Percentiles rank a stretch among this genome's conserved stretches.
Evolutionary conservation across 257 asterid species (phyloP).

Genomic region (Dorcoceras hygrometricum): DNA sequence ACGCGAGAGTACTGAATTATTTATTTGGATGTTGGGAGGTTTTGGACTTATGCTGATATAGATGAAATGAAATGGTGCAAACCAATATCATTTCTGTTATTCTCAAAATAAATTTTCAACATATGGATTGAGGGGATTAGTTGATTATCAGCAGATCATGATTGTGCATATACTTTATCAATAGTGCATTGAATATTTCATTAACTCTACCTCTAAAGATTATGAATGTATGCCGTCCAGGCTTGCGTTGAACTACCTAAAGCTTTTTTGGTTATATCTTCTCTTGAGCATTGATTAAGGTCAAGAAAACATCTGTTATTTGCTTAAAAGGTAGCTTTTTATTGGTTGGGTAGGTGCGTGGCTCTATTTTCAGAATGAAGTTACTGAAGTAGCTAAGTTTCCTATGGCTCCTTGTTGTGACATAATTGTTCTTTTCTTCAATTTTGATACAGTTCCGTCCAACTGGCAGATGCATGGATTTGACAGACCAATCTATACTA

Average conservation of each 20-base stretch:
- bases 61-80: neutral
- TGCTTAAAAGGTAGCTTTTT: neutral
- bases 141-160: too few species aligned
- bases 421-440: slow-evolving; percentile 22
- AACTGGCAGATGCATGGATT: slow-evolving; percentile 99
- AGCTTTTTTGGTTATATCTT: too few species aligned
- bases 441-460: slow-evolving; percentile 84
- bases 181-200: neutral
- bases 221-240: too few species aligned
- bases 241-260: too few species aligned
- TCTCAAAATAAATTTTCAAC: neutral
- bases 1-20: neutral
- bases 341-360: neutral
- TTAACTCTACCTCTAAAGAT: neutral
- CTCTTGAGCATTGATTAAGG: neutral
- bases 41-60: too few species aligned
- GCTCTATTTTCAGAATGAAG: slow-evolving; percentile 2
- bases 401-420: slow-evolving; percentile 27
- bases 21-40: neutral
- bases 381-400: slow-evolving; percentile 15
- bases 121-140: neutral
- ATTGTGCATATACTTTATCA: neutral
- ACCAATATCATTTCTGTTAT: neutral
- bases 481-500: slow-evolving; percentile 89
- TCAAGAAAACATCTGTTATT: slow-evolving; percentile 9